Evolutionary conservation across 2,329 filamentous ascomycete genomes (phyloP).

Genomic region (Stagonosporopsis rhizophila): DNA sequence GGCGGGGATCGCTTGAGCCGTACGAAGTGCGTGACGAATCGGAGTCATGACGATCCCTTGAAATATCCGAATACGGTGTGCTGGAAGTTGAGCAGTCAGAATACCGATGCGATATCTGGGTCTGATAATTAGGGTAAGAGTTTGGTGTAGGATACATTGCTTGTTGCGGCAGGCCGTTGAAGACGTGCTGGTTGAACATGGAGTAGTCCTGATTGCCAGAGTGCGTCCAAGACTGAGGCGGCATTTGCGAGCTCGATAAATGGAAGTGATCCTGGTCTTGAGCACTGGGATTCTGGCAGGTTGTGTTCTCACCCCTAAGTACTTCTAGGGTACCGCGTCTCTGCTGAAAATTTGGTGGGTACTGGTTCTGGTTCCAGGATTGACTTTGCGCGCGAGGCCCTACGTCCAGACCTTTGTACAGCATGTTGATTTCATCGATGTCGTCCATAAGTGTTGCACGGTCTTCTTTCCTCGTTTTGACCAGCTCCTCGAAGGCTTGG

Average conservation of each 20-base stretch:
- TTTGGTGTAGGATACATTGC: not conserved
- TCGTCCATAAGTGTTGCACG: slow-evolving; percentile 38
- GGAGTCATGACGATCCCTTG: slow-evolving; percentile 37
- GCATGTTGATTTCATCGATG: slow-evolving; percentile 44
- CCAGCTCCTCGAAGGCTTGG: slow-evolving; percentile 33
- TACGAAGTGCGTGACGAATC: slow-evolving; percentile 35
- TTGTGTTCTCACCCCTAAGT: slow-evolving; percentile 20
- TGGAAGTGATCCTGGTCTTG: not conserved
- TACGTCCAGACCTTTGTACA: slow-evolving; percentile 36
- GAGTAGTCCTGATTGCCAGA: slow-evolving; percentile 13
- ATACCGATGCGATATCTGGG: slow-evolving; percentile 23
- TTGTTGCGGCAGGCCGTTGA: slow-evolving; percentile 22
- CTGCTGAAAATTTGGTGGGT: not conserved
- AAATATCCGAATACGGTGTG: slow-evolving; percentile 38
- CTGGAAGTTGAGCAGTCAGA: slow-evolving; percentile 36
- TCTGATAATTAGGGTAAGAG: not conserved
- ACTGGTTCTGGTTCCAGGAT: slow-evolving; percentile 5
- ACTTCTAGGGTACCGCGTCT: slow-evolving; percentile 32
- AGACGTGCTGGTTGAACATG: slow-evolving; percentile 27
- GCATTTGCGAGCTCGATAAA: not conserved
- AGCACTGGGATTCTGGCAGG: not conserved
- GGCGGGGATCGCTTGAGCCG: slow-evolving; percentile 7
- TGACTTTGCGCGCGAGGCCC: not conserved
- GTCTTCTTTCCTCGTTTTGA: slow-evolving; percentile 30
- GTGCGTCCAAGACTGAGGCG: not conserved